Conservation (phyloP, 345 rosid species). For the Syzygium aromaticum region DNA sequence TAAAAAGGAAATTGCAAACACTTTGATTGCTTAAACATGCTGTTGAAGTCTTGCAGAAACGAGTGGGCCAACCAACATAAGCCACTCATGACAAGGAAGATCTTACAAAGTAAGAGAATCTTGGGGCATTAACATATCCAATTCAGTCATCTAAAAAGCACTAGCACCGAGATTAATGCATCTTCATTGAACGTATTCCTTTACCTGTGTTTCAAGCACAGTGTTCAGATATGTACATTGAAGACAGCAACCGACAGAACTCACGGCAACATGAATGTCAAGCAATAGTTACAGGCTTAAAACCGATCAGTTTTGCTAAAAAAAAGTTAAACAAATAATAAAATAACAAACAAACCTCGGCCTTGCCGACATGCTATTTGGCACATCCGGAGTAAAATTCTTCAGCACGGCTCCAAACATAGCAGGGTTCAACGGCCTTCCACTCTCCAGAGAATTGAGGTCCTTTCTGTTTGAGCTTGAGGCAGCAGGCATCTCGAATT, state of each 20-base stretch:
- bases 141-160: not conserved
- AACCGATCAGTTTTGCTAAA: not conserved
- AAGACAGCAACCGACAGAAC: not conserved
- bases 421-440: conserved; percentile 67
- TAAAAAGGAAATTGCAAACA: not conserved
- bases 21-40: not conserved
- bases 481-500: conserved; percentile 41
- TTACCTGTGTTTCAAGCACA: not conserved
- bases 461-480: conserved; percentile 42
- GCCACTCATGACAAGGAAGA: not conserved
- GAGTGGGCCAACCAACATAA: not conserved
- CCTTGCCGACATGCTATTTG: conserved; percentile 61
- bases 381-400: conserved; percentile 81
- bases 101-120: not conserved
- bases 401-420: conserved; percentile 83
- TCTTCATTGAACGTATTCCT: not conserved
- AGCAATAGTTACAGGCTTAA: not conserved
- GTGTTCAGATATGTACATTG: not conserved
- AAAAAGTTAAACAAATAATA: not conserved
- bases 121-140: not conserved
- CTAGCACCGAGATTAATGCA: not conserved
- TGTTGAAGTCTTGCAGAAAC: not conserved
- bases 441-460: conserved; percentile 35
- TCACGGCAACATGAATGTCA: not conserved
- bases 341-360: conserved; percentile 56